A percentile compares a stretch with the other conserved stretches of the same genome.
Evolutionary conservation across 352 stramenopile species (phyloP).

Genomic region (Pilasporangium apinafurcum): DNA sequence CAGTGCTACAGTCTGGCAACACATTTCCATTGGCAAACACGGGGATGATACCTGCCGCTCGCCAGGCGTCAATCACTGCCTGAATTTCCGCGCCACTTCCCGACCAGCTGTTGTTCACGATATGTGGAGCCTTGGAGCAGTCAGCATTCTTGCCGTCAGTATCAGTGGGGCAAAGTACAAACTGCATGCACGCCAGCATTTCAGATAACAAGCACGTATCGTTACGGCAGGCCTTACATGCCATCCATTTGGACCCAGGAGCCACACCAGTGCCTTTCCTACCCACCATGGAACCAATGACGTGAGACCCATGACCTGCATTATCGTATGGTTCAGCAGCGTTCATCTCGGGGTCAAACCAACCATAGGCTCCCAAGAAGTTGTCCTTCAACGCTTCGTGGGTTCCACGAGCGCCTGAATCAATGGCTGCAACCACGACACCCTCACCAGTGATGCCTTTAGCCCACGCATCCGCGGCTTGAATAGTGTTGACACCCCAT

Average conservation of each 20-base stretch:
- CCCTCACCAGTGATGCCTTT: slow-evolving; percentile 9
- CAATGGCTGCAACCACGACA: slow-evolving; percentile 13
- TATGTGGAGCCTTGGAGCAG: slow-evolving; percentile 12
- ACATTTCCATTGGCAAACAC: slow-evolving; percentile 14
- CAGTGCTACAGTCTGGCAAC: slow-evolving; percentile 3
- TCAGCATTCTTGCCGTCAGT: slow-evolving; percentile 7
- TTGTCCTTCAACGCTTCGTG: slow-evolving; percentile 3
- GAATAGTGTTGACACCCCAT: slow-evolving; percentile 5
- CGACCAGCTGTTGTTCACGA: slow-evolving; percentile 21
- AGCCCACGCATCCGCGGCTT: slow-evolving; percentile 4
- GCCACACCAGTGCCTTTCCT: slow-evolving; percentile 8
- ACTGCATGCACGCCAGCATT: slow-evolving; percentile 15
- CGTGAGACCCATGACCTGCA: slow-evolving; percentile 9
- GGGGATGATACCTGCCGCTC: slow-evolving; percentile 14
- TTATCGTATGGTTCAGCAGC: slow-evolving; percentile 4
- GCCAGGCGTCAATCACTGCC: slow-evolving; percentile 9
- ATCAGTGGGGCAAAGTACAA: slow-evolving; percentile 18
- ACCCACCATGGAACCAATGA: slow-evolving; percentile 7
- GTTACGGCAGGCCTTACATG: slow-evolving; percentile 5
- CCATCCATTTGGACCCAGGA: slow-evolving; percentile 13
- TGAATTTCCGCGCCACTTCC: slow-evolving; percentile 7
- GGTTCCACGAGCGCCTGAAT: slow-evolving; percentile 8
- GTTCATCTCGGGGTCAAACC: slow-evolving; percentile 7
- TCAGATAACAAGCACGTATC: slow-evolving; percentile 2
- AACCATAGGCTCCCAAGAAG: slow-evolving; percentile 7